These are phyloP conservation scores for Musa acuminata DNA, from an alignment of 176 grass and related monocot species.

Conservation along the genomic window DNA sequence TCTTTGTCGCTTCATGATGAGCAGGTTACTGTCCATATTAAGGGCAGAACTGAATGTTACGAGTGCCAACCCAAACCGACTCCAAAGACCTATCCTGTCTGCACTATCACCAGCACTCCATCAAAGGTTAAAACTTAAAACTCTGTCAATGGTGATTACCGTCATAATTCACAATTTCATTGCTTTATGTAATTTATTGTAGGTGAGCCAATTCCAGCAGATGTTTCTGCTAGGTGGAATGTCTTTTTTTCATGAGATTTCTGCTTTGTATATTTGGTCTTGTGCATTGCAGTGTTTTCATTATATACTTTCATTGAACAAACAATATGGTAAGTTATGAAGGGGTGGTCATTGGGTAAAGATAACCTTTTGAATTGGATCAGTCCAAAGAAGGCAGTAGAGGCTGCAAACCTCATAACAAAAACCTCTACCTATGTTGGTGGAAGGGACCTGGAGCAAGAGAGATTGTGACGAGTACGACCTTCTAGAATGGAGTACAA, in stretches of 20 bases:
- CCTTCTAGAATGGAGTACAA: too few relatives aligned
- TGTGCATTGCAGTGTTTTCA: neutral
- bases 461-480: too few relatives aligned
- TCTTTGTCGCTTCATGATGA: conserved; percentile 14
- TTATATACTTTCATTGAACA: neutral
- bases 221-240: neutral
- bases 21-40: conserved; percentile 94
- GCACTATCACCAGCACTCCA: conserved; percentile 96
- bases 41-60: conserved; percentile 97
- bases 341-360: neutral
- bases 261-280: neutral
- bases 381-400: neutral
- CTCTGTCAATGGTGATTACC: conserved; percentile 1
- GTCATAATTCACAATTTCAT: neutral
- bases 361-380: too few relatives aligned
- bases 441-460: too few relatives aligned
- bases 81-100: conserved; percentile 86
- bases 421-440: too few relatives aligned
- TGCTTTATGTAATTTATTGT: neutral
- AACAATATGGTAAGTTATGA: neutral
- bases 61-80: conserved; percentile 96
- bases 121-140: conserved; percentile 56
- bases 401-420: neutral
- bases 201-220: neutral
- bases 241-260: neutral